These are phyloP conservation scores for Penicillium sp. DNA, from an alignment of 2,329 filamentous ascomycete species.

Conservation along the genomic window DNA sequence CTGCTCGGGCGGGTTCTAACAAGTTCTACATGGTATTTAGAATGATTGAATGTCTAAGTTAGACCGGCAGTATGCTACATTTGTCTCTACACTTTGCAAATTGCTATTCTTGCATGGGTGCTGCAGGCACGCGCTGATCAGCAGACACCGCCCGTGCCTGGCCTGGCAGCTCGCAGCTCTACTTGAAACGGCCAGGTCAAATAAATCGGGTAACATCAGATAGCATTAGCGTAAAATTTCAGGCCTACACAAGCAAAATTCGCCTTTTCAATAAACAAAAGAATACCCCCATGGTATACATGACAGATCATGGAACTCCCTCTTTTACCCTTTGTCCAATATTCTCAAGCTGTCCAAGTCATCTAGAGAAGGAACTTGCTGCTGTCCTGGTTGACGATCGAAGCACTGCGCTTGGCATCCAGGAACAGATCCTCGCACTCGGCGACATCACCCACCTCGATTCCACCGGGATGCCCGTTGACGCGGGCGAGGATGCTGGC, in stretches of 20 bases:
- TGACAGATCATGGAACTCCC: constrained; percentile 21
- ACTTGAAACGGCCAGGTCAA: not conserved
- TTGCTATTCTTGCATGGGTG: not conserved
- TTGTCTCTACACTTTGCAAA: too few relatives aligned
- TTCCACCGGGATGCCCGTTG: constrained; percentile 71
- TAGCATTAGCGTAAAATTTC: constrained; percentile 30
- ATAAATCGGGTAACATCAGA: constrained; percentile 22
- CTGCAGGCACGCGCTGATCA: constrained; percentile 4
- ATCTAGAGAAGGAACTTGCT: constrained; percentile 61
- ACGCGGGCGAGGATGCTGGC: constrained; percentile 89
- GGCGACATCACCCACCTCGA: constrained; percentile 75
- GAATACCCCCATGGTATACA: constrained; percentile 30
- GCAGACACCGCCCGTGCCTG: constrained; percentile 1
- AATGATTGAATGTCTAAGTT: too few relatives aligned
- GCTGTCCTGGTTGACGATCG: constrained; percentile 68
- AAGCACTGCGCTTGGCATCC: constrained; percentile 77
- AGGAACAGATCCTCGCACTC: constrained; percentile 86
- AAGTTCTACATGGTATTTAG: too few relatives aligned
- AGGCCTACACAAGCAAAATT: constrained; percentile 25
- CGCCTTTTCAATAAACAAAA: constrained; percentile 31
- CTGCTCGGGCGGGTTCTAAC: not conserved
- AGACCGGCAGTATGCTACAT: too few relatives aligned
- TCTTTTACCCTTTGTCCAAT: constrained; percentile 30
- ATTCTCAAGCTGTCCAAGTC: constrained; percentile 42
- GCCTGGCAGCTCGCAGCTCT: not conserved